Conservation (phyloP, 257 asterid genomes). For the Solanum raphanifolium region DNA sequence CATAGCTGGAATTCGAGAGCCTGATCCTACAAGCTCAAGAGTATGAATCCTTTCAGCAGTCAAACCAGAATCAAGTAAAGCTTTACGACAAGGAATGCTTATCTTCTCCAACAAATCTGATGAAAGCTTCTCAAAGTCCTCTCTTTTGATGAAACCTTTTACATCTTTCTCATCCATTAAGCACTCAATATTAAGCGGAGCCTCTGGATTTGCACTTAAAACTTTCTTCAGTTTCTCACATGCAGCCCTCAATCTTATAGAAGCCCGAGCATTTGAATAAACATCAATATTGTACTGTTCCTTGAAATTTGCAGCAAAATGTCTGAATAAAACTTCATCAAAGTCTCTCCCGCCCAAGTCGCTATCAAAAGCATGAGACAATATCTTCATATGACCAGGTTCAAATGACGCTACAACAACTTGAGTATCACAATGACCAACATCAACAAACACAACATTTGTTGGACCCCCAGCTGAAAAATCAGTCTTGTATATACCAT, state of each 20-base stretch:
- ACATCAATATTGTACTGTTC: slow-evolving; percentile 73
- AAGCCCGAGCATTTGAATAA: slow-evolving; percentile 70
- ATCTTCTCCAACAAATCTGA: slow-evolving; percentile 59
- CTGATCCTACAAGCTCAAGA: slow-evolving; percentile 95
- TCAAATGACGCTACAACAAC: slow-evolving; percentile 73
- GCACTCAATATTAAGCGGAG: slow-evolving; percentile 87
- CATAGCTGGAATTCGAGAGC: slow-evolving; percentile 87
- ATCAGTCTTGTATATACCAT: slow-evolving; percentile 84
- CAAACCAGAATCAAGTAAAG: slow-evolving; percentile 64
- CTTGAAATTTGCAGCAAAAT: slow-evolving; percentile 68
- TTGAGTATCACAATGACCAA: slow-evolving; percentile 95
- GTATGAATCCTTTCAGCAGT: slow-evolving; percentile 57
- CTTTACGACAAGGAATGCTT: slow-evolving; percentile 59
- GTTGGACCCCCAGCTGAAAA: slow-evolving; percentile 36
- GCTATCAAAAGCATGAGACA: slow-evolving; percentile 80
- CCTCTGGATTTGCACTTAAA: slow-evolving; percentile 96
- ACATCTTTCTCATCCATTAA: slow-evolving; percentile 99
- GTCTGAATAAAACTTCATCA: slow-evolving; percentile 72
- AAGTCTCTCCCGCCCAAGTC: slow-evolving; percentile 92
- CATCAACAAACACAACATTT: slow-evolving; percentile 78
- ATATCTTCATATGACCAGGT: slow-evolving; percentile 67
- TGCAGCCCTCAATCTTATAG: slow-evolving; percentile 72
- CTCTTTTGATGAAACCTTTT: slow-evolving; percentile 77
- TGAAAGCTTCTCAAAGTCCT: slow-evolving; percentile 77
- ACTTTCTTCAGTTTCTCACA: slow-evolving; percentile 96